phyloP scores from a whole-genome alignment of 139 green algal genomes.

The Tetradesmus obliquus region DNA sequence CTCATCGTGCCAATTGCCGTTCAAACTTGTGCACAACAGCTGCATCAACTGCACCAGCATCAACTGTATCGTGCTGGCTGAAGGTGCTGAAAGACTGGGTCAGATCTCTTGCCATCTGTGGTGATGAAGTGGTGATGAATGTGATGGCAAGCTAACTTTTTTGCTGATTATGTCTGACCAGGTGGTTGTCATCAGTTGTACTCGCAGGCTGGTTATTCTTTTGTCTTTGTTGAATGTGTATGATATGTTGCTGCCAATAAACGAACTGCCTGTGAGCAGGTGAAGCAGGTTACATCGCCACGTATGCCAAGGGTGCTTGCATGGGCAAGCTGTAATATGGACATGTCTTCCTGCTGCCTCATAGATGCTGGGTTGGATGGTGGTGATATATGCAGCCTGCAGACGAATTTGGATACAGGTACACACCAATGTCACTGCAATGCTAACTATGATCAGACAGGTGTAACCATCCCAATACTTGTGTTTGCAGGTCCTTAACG shows the following conservation, averaged over 20 bases:
- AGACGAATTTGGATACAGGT: too few species aligned
- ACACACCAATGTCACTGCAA: too few species aligned
- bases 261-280: conserved; percentile 38
- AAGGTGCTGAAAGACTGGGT: not conserved
- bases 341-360: too few species aligned
- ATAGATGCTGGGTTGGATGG: too few species aligned
- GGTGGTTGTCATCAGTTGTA: not conserved
- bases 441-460: too few species aligned
- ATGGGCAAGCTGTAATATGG: not conserved
- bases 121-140: not conserved
- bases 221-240: not conserved
- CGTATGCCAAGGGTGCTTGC: not conserved
- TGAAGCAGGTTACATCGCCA: conserved; percentile 39
- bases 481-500: too few species aligned
- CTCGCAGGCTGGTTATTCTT: not conserved
- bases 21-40: not conserved
- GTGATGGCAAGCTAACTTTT: not conserved
- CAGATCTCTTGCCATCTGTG: not conserved
- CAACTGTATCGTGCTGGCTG: not conserved
- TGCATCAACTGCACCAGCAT: not conserved
- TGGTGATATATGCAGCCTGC: too few species aligned
- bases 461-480: too few species aligned
- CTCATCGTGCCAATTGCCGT: not conserved
- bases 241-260: conserved; percentile 5
- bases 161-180: not conserved